Evolutionary conservation across 306 rosid species (phyloP), one percentile per base, ranked within the genome.

Genomic region (Citrullus colocynthis): DNA sequence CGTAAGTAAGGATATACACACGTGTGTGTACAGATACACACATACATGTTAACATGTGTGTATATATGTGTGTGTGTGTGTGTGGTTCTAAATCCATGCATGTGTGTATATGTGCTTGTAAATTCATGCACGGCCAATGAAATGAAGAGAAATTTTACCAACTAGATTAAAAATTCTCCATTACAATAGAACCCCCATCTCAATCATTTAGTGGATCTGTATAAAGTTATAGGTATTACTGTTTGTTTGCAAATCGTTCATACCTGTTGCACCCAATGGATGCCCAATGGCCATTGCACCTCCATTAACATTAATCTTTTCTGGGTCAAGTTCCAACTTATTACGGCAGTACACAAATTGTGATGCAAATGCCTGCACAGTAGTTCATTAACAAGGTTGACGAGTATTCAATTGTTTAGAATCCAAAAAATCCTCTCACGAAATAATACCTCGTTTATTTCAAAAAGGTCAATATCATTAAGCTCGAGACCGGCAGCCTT

Each of bases 181-280:
- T 56, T 69, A 45, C 2, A 2, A 73, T 14, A 51, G 21, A 62
- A 9, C 28, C 44, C n/a, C 56, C 57, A 63, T 13, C 12, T 63
- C 45, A 63, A 9, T n/a, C 28, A n/a, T 5, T 48, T 48, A 12
- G 54, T 48, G 54, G 5, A 48, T 48, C 17, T 12, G 21, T 42
- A 54, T 18, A n/a, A 39, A 3, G 21, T 7, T 13, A 45, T 5
- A 16, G 0, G 11, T 45, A 70, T n/a, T 45, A 12, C 54, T 12
- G 58, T 13, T 71, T 71, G 58, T 13, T 71, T 24, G 76, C 7
- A 45, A 15, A 67, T 42, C 55, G 18, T 5, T 9, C 28, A 21
- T 87, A 95, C 97, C 97, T 86, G 99, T 95, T 82, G 97, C 93
- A 62, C 97, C 99, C 85, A 95, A 84, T 79, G 99, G 99, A 88